Percentiles rank a stretch among this genome's conserved stretches.
These are phyloP conservation scores for Ilyonectria destructans DNA, from an alignment of 2,329 filamentous ascomycete genomes.

Conservation along the genomic window DNA sequence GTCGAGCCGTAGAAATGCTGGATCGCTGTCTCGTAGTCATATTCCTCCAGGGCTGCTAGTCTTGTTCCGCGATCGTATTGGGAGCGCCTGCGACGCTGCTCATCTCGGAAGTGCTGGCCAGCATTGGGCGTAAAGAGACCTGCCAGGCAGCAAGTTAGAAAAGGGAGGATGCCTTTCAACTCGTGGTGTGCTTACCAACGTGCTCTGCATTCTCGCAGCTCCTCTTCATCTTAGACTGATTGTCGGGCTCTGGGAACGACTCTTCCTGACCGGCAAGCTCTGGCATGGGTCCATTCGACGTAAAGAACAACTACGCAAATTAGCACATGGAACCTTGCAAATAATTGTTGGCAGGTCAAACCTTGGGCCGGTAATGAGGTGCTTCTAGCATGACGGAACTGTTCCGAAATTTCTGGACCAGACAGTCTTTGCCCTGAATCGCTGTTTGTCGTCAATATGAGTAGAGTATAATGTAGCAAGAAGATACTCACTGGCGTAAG, in stretches of 20 bases:
- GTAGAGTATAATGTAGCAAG: rapidly evolving
- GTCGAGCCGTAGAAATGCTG: constrained; percentile 56
- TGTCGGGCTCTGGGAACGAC: constrained; percentile 84
- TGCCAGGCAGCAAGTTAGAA: constrained; percentile 51
- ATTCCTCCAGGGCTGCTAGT: constrained; percentile 78
- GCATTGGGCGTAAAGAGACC: constrained; percentile 87
- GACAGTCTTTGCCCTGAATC: constrained; percentile 91
- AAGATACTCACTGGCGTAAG: constrained; percentile 87
- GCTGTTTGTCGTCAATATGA: constrained; percentile 66
- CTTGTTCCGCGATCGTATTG: constrained; percentile 88
- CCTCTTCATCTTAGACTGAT: constrained; percentile 88
- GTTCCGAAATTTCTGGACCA: constrained; percentile 96
- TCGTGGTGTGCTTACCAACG: constrained; percentile 73
- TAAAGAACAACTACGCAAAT: constrained; percentile 66
- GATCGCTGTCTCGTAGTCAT: constrained; percentile 65
- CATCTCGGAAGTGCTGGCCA: constrained; percentile 80
- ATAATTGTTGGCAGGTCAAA: constrained; percentile 51
- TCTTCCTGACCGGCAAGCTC: constrained; percentile 80
- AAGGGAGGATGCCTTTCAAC: neutral
- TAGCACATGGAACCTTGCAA: neutral
- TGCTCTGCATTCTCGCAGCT: constrained; percentile 90
- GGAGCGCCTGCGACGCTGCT: constrained; percentile 83
- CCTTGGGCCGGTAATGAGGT: constrained; percentile 87
- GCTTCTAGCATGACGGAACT: constrained; percentile 95
- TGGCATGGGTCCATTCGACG: constrained; percentile 63